phyloP scores from a whole-genome alignment of 306 rosid genomes.

The Rubus idaeus region DNA sequence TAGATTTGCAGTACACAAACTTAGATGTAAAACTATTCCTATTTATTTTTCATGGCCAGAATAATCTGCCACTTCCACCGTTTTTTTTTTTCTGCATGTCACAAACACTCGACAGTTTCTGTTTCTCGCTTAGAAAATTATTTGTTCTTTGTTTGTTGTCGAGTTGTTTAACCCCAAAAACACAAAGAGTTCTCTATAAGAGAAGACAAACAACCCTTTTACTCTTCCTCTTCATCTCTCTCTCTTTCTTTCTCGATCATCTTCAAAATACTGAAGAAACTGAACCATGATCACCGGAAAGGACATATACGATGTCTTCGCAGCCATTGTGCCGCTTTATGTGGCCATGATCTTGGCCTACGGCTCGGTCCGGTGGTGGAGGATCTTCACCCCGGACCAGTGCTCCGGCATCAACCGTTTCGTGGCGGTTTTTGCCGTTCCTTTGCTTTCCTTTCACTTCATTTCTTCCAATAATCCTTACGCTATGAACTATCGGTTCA shows the following conservation, averaged over 20 bases:
- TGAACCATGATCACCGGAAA: constrained; percentile 63
- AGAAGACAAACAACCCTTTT: constrained; percentile 4
- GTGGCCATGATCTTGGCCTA: constrained; percentile 84
- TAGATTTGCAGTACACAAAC: constrained; percentile 11
- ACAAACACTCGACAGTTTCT: constrained; percentile 9
- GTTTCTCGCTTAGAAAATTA: neutral
- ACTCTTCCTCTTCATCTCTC: constrained; percentile 3
- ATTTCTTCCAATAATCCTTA: constrained; percentile 77
- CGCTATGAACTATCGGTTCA: constrained; percentile 72
- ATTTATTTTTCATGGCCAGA: neutral
- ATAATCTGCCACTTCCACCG: constrained; percentile 7
- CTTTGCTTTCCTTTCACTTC: constrained; percentile 79
- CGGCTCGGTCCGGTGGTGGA: constrained; percentile 88
- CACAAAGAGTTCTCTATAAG: constrained; percentile 1
- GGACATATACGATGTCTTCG: constrained; percentile 74
- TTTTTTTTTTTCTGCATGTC: neutral
- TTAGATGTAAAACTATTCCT: neutral
- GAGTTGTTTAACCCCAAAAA: neutral
- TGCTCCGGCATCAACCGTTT: constrained; percentile 90
- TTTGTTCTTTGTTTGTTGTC: neutral
- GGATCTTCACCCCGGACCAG: constrained; percentile 77
- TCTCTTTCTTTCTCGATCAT: neutral
- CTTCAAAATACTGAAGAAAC: neutral
- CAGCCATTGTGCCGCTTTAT: constrained; percentile 76
- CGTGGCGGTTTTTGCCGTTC: constrained; percentile 80